A percentile compares a stretch with the other conserved stretches of the same genome.
Conservation (phyloP, 169 alveolate species). For the Toxoplasma gondii region DNA sequence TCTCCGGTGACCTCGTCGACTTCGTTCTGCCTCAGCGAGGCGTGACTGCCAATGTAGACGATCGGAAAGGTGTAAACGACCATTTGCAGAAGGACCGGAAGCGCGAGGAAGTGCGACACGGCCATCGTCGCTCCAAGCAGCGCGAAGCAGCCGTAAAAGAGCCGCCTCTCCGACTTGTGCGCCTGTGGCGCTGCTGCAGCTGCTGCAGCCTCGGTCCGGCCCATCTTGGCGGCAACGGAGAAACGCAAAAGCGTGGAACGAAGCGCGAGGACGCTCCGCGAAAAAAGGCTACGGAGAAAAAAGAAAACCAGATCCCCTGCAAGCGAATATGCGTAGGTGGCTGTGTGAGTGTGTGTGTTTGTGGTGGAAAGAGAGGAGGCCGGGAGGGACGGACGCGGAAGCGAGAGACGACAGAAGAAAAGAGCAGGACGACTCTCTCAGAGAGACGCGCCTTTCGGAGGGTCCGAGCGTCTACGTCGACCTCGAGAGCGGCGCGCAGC, state of each 20-base stretch:
- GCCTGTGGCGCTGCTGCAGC: not conserved
- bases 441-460: no score
- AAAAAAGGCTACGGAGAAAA: not conserved
- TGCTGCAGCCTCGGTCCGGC: not conserved
- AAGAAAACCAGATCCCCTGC: no score
- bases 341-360: no score
- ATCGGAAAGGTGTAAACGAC: constrained; percentile 72
- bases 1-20: constrained; percentile 76
- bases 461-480: no score
- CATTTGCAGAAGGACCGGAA: constrained; percentile 76
- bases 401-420: no score
- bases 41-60: constrained; percentile 74
- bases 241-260: no score
- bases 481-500: no score
- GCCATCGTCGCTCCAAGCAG: constrained; percentile 40
- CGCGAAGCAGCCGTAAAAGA: constrained; percentile 51
- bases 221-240: not conserved
- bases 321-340: no score
- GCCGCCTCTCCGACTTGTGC: not conserved
- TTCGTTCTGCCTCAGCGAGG: constrained; percentile 70
- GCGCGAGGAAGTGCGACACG: constrained; percentile 29
- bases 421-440: no score
- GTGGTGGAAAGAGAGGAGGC: no score
- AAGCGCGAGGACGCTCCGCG: no score
- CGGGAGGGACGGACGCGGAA: no score